Evolutionary conservation across 805 yeast genomes (phyloP).

Genomic region (Wickerhamiella azyma): DNA sequence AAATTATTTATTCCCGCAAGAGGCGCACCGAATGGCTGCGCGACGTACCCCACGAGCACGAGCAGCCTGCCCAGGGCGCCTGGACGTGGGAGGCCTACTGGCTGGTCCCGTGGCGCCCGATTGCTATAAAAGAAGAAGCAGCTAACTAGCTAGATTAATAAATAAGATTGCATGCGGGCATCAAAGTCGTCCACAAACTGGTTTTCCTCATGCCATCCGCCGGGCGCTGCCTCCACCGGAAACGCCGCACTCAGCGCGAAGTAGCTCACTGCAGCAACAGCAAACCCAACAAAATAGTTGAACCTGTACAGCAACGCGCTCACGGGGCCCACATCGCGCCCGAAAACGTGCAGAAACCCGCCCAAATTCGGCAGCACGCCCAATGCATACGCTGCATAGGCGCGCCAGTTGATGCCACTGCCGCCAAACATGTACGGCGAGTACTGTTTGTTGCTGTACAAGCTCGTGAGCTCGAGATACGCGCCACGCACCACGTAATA

Average conservation of each 20-base stretch:
- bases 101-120: slow-evolving; percentile 12
- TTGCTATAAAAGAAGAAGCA: slow-evolving; percentile 33
- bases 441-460: slow-evolving; percentile 38
- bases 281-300: slow-evolving; percentile 61
- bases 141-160: not conserved
- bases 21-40: not conserved
- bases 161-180: slow-evolving; percentile 7
- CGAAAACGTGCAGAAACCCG: slow-evolving; percentile 71
- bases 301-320: slow-evolving; percentile 58
- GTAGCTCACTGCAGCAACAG: slow-evolving; percentile 42
- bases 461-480: slow-evolving; percentile 43
- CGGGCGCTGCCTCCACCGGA: slow-evolving; percentile 13
- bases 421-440: slow-evolving; percentile 49
- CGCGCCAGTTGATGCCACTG: slow-evolving; percentile 79
- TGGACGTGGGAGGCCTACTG: slow-evolving; percentile 11
- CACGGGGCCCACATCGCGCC: slow-evolving; percentile 56
- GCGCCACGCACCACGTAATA: slow-evolving; percentile 67
- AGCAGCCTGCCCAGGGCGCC: slow-evolving; percentile 3
- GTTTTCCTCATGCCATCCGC: slow-evolving; percentile 19
- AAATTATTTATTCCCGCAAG: not conserved
- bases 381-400: slow-evolving; percentile 60
- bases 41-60: not conserved
- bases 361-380: slow-evolving; percentile 76
- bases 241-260: slow-evolving; percentile 26
- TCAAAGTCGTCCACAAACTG: slow-evolving; percentile 18